phyloP scores from a whole-genome alignment of 257 asterid genomes.

The Solanum megistacrolobum region DNA sequence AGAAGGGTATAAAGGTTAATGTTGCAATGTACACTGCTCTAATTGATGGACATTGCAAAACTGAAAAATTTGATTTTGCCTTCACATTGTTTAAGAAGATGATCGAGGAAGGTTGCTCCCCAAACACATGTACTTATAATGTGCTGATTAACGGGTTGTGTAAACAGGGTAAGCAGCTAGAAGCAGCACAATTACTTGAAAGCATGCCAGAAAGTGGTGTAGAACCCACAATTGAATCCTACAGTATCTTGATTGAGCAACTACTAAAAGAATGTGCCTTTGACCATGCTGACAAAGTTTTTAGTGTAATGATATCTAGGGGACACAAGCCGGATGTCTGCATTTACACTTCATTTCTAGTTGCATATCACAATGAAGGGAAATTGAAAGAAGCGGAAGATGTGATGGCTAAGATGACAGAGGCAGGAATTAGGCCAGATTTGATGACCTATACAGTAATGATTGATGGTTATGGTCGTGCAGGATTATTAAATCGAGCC shows the following conservation, averaged over 20 bases:
- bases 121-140: slow-evolving; percentile 48
- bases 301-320: slow-evolving; percentile 33
- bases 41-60: slow-evolving; percentile 50
- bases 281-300: slow-evolving; percentile 39
- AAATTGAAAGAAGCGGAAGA: slow-evolving; percentile 62
- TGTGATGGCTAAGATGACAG: slow-evolving; percentile 41
- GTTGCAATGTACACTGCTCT: slow-evolving; percentile 46
- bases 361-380: slow-evolving; percentile 70
- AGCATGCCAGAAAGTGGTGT: slow-evolving; percentile 44
- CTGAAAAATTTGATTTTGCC: slow-evolving; percentile 43
- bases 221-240: slow-evolving; percentile 41
- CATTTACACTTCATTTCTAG: slow-evolving; percentile 60
- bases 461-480: slow-evolving; percentile 69
- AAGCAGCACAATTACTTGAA: slow-evolving; percentile 37
- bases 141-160: slow-evolving; percentile 57
- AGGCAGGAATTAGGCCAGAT: slow-evolving; percentile 46
- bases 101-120: slow-evolving; percentile 37
- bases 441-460: slow-evolving; percentile 52
- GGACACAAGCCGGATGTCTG: slow-evolving; percentile 64
- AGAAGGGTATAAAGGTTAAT: slow-evolving; percentile 37
- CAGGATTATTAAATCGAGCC: slow-evolving; percentile 39
- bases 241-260: slow-evolving; percentile 48
- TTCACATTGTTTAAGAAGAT: slow-evolving; percentile 40
- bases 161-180: slow-evolving; percentile 36
- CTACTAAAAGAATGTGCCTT: slow-evolving; percentile 51